phyloP scores from a whole-genome alignment of 139 green algal genomes.

The Astrephomene gubernaculifera region DNA sequence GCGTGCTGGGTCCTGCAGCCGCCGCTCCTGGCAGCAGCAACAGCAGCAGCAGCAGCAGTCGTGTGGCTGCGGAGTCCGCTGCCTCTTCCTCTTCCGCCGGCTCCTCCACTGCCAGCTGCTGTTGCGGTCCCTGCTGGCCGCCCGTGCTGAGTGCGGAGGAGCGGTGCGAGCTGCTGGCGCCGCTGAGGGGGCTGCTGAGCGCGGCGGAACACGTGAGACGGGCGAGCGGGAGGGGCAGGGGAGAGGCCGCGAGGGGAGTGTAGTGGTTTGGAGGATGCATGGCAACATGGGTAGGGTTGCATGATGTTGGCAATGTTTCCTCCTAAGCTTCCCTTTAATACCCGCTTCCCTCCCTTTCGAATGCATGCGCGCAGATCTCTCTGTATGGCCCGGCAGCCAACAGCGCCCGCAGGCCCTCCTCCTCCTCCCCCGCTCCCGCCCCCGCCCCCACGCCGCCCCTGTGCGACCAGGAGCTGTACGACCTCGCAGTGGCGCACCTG shows the following conservation, averaged over 20 bases:
- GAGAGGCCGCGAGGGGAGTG: too few relatives aligned
- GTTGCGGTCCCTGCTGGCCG: not conserved
- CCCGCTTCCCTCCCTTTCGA: too few relatives aligned
- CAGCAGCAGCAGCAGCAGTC: not conserved
- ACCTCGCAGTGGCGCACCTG: conserved; percentile 41
- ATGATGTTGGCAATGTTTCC: too few relatives aligned
- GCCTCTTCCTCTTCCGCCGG: too few relatives aligned
- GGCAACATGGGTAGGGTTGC: too few relatives aligned
- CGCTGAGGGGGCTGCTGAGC: not conserved
- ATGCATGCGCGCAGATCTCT: not conserved
- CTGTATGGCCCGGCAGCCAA: conserved; percentile 28
- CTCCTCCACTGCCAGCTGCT: too few relatives aligned
- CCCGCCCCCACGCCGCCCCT: conserved; percentile 7
- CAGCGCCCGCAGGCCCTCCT: conserved; percentile 15
- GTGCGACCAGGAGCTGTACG: conserved; percentile 44
- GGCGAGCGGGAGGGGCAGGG: too few relatives aligned
- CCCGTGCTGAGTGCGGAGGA: conserved; percentile 28
- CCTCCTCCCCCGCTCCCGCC: too few relatives aligned
- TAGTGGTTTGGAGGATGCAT: too few relatives aligned
- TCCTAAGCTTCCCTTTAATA: too few relatives aligned
- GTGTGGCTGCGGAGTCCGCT: not conserved
- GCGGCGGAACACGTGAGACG: conserved; percentile 37
- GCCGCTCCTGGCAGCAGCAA: too few relatives aligned
- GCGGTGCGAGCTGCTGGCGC: conserved; percentile 39
- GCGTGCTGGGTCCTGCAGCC: too few relatives aligned